Evolutionary conservation across 768 basidiomycete species (phyloP).

Genomic region (Hericium rajendrae): DNA sequence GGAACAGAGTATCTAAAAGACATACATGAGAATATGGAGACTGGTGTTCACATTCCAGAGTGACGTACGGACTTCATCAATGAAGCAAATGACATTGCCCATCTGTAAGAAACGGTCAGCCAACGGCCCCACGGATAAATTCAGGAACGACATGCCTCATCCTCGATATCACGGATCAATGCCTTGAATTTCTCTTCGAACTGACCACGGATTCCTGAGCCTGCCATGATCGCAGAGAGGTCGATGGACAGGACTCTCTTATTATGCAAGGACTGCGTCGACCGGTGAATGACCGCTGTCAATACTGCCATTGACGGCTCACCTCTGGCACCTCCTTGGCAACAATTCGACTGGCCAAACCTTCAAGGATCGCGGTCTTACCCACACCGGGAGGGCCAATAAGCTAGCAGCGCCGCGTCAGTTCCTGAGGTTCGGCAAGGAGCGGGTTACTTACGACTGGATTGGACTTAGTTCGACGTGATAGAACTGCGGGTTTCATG

Average conservation of each 20-base stretch:
- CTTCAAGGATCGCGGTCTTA: conserved; percentile 89
- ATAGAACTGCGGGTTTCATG: conserved; percentile 46
- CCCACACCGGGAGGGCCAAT: conserved; percentile 87
- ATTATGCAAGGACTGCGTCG: conserved; percentile 61
- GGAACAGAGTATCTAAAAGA: conserved; percentile 60
- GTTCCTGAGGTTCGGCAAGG: neutral
- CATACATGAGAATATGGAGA: neutral
- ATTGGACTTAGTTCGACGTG: conserved; percentile 84
- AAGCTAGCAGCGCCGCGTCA: conserved; percentile 31
- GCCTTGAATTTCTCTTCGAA: conserved; percentile 94
- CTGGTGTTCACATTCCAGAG: neutral
- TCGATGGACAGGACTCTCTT: conserved; percentile 88
- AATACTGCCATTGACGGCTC: conserved; percentile 8
- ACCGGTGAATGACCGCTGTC: neutral
- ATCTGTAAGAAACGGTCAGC: conserved; percentile 25
- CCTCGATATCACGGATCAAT: conserved; percentile 83
- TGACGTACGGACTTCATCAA: conserved; percentile 84
- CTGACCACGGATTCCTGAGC: conserved; percentile 84
- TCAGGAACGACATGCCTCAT: conserved; percentile 37
- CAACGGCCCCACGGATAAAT: conserved; percentile 18
- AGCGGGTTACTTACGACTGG: conserved; percentile 54
- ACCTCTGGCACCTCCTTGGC: conserved; percentile 90
- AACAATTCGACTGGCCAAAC: conserved; percentile 79
- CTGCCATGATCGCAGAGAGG: conserved; percentile 75
- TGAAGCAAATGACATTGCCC: conserved; percentile 83